Evolutionary conservation across 1,284 basidiomycete species (phyloP), one percentile per base, ranked within the genome.

Genomic region (Ceratobasidium sp.): DNA sequence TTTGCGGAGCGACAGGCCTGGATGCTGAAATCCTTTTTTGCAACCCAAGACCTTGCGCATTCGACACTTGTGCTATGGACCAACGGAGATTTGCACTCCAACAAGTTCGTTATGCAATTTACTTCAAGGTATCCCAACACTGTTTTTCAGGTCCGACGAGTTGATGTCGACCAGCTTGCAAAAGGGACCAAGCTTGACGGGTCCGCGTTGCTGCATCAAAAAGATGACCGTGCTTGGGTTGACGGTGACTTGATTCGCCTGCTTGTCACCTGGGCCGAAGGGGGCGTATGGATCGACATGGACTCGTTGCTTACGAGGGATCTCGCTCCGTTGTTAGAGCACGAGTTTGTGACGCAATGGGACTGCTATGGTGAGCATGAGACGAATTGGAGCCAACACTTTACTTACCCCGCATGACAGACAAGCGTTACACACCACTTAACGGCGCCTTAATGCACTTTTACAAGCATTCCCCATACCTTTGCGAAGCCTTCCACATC

Each of bases 371-470:
- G 95, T 96, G 82, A 78, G 91, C 84, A 2, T 19, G 69, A 64
- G 43, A 5, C 70, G 49, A 37, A 52, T n/a, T 19, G 1, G 54
- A 25, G 34, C 52, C 5, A 32, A 19, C 11, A 34, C 54, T 64
- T 37, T 56, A 49, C 65, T 77, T 75, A 68, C 44, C 13, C 32
- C 46, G 56, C 56, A 1, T 5, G 19, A 51, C 82, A 95, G 94
- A 95, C 85, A 97, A 97, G 86, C 86, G 89, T 22, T 96, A 97
- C 83, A 89, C 90, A 70, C 89, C 94, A 0, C 89, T 97, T 77
- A 98, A 98, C 81, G 96, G 96, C 76, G 95, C 96, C 0, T 86
- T 97, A 40, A 96, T 98, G 93, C 93, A 94, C 83, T 98, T 98
- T 85, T 88, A 88, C 76, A 87, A 89, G 82, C 90, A 92, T 82